phyloP scores from a whole-genome alignment of 2,329 filamentous ascomycete species.

The Monascus ruber region DNA sequence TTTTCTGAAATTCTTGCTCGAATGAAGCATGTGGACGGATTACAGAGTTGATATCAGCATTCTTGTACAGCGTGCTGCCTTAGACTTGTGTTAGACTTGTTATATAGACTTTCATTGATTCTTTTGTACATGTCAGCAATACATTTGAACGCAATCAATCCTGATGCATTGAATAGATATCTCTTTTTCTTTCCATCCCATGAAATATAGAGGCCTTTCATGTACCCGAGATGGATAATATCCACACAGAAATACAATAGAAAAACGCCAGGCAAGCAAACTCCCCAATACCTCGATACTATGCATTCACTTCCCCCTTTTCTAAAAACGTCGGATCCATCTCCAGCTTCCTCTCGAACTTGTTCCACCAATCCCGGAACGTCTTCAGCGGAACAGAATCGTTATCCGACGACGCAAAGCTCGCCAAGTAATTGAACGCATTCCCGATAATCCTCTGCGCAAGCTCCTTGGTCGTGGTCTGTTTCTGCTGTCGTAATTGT shows the following conservation, averaged over 20 bases:
- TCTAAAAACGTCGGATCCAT: constrained; percentile 84
- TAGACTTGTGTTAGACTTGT: too few relatives aligned
- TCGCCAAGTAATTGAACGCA: constrained; percentile 90
- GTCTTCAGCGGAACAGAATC: constrained; percentile 90
- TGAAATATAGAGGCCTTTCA: too few relatives aligned
- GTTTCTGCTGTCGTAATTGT: constrained; percentile 17
- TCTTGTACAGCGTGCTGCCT: too few relatives aligned
- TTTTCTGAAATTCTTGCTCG: constrained; percentile 66
- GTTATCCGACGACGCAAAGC: constrained; percentile 61
- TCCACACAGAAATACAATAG: too few relatives aligned
- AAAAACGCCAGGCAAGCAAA: too few relatives aligned
- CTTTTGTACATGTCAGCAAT: too few relatives aligned
- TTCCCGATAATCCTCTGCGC: constrained; percentile 93
- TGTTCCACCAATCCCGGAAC: constrained; percentile 96
- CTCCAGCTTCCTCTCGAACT: constrained; percentile 81
- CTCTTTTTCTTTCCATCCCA: too few relatives aligned
- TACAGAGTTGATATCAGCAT: constrained; percentile 7
- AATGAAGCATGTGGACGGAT: constrained; percentile 17
- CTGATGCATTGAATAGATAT: too few relatives aligned
- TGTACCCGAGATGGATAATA: too few relatives aligned
- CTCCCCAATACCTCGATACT: background rate
- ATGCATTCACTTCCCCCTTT: constrained; percentile 43
- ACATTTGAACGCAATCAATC: too few relatives aligned
- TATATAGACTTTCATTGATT: too few relatives aligned
- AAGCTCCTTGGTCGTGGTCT: constrained; percentile 60